These are phyloP conservation scores for Fusarium denticulatum DNA, from an alignment of 2,329 filamentous ascomycete species.

Conservation along the genomic window DNA sequence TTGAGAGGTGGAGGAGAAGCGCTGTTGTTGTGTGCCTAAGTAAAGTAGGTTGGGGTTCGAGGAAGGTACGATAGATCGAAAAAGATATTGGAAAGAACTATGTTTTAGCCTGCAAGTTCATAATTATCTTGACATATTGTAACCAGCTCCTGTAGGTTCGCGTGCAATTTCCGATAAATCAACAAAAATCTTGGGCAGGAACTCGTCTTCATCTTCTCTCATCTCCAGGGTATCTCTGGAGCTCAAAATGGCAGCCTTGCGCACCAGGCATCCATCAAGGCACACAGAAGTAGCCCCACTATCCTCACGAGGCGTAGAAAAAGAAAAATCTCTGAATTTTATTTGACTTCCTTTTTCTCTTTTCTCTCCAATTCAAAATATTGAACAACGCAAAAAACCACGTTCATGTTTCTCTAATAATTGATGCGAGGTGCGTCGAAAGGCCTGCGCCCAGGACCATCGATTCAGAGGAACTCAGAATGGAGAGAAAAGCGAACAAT, in stretches of 20 bases:
- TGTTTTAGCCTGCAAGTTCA: neutral
- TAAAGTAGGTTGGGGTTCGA: neutral
- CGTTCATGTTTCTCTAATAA: slow-evolving; percentile 54
- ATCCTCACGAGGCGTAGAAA: slow-evolving; percentile 25
- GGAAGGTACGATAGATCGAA: neutral
- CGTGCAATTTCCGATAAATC: neutral
- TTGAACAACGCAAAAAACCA: slow-evolving; percentile 61
- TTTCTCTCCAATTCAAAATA: slow-evolving; percentile 46
- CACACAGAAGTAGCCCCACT: slow-evolving; percentile 35
- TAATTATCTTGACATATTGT: neutral
- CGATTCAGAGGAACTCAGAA: slow-evolving; percentile 59
- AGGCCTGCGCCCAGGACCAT: slow-evolving; percentile 58
- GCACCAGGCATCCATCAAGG: slow-evolving; percentile 27
- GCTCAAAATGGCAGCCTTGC: slow-evolving; percentile 15
- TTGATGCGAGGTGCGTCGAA: slow-evolving; percentile 59
- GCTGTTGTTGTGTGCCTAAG: too few relatives aligned
- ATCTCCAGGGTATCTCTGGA: neutral
- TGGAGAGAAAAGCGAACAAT: slow-evolving; percentile 66
- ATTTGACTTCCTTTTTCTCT: slow-evolving; percentile 16
- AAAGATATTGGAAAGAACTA: neutral
- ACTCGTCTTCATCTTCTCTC: neutral
- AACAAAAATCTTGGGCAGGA: neutral
- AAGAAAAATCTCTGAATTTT: slow-evolving; percentile 31
- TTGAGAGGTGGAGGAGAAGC: too few relatives aligned
- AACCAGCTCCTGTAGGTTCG: too few relatives aligned